Evolutionary conservation across 805 yeast genomes (phyloP), one percentile per base, ranked within the genome.

Genomic region (Ascoidea rubescens): DNA sequence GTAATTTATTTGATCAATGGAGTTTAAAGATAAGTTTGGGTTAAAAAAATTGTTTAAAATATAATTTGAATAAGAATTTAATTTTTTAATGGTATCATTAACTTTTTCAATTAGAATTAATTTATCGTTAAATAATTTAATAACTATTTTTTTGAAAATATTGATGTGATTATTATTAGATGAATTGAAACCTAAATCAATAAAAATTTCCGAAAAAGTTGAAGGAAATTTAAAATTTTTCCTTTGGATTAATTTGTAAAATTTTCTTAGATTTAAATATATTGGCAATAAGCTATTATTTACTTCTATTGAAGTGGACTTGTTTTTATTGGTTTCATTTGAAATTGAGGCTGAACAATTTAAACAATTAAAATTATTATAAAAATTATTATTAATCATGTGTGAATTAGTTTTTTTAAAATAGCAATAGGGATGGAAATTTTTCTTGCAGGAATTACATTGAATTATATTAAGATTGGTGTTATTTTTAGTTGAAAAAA

Each of bases 401-500:
- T n/a, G n/a, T n/a, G n/a, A n/a, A n/a, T n/a, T n/a, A n/a, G n/a
- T n/a, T n/a, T n/a, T n/a, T n/a, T n/a, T n/a, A n/a, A n/a, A 72
- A 55, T 71, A 71, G 48, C 73, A 71, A 12, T 60, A 54, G 0
- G 65, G 59, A 55, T 71, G 74, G 5, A 70, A 58, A 6, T 46
- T 33, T 44, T 59, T 58, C 5, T 54, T 54, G 56, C 77, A 73
- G 1, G 52, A 49, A 7, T 56, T 56, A 52, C 77, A 72, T 14
- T 49, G 32, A 3, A 47, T 45, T 2, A 49, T 46, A 47, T 55
- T 53, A 5, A 53, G 52, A 37, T 47, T 48, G n/a, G 55, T 55
- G 5, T 33, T 6, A 33, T 7, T 33, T 33, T 33, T 7, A 33
- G 51, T 55, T 4, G 45, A 50, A 12, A 49, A 16, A 31, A 60